A percentile compares a stretch with the other conserved stretches of the same genome.
phyloP scores from a whole-genome alignment of 371 early-diverging fungal genomes.

The Syncephalastrum monosporum region DNA sequence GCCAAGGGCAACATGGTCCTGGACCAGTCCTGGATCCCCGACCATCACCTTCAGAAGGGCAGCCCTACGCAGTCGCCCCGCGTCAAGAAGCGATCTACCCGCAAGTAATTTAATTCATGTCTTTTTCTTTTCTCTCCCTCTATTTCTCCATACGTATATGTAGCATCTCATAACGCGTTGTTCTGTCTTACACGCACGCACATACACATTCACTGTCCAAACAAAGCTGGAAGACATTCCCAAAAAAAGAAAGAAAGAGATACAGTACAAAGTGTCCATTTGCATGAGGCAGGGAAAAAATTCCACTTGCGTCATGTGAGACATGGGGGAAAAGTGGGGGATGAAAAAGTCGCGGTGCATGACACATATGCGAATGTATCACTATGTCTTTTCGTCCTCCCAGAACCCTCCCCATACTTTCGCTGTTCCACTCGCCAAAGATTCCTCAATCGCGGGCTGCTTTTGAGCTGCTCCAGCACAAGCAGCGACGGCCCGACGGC shows the following conservation, averaged over 20 bases:
- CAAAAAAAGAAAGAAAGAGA: too few relatives aligned
- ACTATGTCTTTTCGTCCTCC: constrained; percentile 50
- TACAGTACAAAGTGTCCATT: too few relatives aligned
- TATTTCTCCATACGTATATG: too few relatives aligned
- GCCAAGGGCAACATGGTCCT: constrained; percentile 51
- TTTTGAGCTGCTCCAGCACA: constrained; percentile 21
- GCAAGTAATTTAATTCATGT: constrained; percentile 23
- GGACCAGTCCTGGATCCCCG: constrained; percentile 54
- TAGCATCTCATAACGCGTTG: too few relatives aligned
- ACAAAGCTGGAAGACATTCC: too few relatives aligned
- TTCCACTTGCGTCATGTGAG: too few relatives aligned
- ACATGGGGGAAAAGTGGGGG: too few relatives aligned
- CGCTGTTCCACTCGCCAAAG: constrained; percentile 41
- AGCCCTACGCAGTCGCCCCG: constrained; percentile 43
- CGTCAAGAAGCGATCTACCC: constrained; percentile 41
- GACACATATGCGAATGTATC: too few relatives aligned
- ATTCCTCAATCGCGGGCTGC: constrained; percentile 27
- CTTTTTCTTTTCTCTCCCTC: neutral
- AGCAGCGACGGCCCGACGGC: constrained; percentile 7
- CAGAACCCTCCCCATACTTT: constrained; percentile 38
- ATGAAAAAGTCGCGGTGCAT: too few relatives aligned
- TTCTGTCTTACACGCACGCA: too few relatives aligned
- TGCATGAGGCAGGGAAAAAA: too few relatives aligned
- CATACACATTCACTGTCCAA: too few relatives aligned
- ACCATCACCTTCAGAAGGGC: constrained; percentile 34